Evolutionary conservation across 495 filamentous ascomycete genomes (phyloP).

Genomic region (Penicillium macrosclerotiorum): DNA sequence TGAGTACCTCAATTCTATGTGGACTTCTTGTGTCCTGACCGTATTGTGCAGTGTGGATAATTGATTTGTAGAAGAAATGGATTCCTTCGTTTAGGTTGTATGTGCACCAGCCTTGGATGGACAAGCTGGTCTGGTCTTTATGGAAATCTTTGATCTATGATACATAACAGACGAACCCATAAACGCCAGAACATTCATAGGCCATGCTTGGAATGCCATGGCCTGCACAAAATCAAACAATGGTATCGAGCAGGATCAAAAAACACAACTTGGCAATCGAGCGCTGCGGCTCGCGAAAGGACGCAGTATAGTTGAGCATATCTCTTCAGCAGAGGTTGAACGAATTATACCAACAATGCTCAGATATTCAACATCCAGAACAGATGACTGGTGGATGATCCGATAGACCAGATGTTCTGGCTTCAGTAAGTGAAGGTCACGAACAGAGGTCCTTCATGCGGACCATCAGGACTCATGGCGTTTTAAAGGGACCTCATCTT

Average conservation of each 20-base stretch:
- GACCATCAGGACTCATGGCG: too few relatives aligned
- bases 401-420: too few relatives aligned
- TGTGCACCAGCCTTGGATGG: neutral
- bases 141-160: slow-evolving; percentile 3
- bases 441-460: too few relatives aligned
- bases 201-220: neutral
- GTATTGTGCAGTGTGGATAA: neutral
- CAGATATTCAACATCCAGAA: too few relatives aligned
- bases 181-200: neutral
- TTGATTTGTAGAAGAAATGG: neutral
- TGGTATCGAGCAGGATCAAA: slow-evolving; percentile 2
- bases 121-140: too few relatives aligned
- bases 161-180: neutral
- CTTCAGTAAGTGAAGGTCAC: too few relatives aligned
- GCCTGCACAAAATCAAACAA: neutral
- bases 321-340: neutral
- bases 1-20: neutral
- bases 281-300: neutral
- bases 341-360: too few relatives aligned
- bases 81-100: neutral
- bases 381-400: too few relatives aligned
- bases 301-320: neutral
- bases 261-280: too few relatives aligned
- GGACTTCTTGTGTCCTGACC: too few relatives aligned
- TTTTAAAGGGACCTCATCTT: too few relatives aligned